Evolutionary conservation across 2,329 filamentous ascomycete species (phyloP).

Genomic region (Lasiodiplodia citricola): DNA sequence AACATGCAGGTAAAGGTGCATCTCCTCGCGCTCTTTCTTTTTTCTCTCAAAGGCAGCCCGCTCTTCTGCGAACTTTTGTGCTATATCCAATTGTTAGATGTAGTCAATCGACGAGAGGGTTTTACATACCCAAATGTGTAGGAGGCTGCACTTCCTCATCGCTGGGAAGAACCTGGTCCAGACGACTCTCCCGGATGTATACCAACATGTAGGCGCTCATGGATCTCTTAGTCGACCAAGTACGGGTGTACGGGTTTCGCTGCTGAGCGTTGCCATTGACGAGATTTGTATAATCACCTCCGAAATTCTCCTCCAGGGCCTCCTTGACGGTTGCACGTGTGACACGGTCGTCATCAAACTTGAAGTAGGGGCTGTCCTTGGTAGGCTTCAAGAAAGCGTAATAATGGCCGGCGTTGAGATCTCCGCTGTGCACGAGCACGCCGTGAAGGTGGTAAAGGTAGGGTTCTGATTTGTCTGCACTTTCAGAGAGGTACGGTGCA

Average conservation of each 20-base stretch:
- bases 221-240: conserved; percentile 68
- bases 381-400: conserved; percentile 92
- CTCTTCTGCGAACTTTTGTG: conserved; percentile 81
- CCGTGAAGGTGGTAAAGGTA: conserved; percentile 94
- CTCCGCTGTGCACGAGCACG: conserved; percentile 94
- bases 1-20: conserved; percentile 87
- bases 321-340: conserved; percentile 92
- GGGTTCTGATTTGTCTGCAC: conserved; percentile 84
- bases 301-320: conserved; percentile 95
- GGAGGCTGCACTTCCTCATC: conserved; percentile 82
- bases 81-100: conserved; percentile 48
- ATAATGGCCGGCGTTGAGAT: conserved; percentile 96
- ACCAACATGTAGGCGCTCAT: conserved; percentile 99
- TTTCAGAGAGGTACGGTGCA: conserved; percentile 82
- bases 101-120: neutral
- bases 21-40: conserved; percentile 89
- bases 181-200: conserved; percentile 84
- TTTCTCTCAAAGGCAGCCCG: conserved; percentile 74
- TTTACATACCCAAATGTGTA: conserved; percentile 72
- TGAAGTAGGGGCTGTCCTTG: conserved; percentile 94
- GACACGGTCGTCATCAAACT: conserved; percentile 95
- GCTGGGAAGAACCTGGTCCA: conserved; percentile 81
- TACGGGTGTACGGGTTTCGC: conserved; percentile 68
- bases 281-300: conserved; percentile 75
- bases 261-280: conserved; percentile 62